phyloP scores from a whole-genome alignment of 495 filamentous ascomycete genomes.

The Echria macrotheca region DNA sequence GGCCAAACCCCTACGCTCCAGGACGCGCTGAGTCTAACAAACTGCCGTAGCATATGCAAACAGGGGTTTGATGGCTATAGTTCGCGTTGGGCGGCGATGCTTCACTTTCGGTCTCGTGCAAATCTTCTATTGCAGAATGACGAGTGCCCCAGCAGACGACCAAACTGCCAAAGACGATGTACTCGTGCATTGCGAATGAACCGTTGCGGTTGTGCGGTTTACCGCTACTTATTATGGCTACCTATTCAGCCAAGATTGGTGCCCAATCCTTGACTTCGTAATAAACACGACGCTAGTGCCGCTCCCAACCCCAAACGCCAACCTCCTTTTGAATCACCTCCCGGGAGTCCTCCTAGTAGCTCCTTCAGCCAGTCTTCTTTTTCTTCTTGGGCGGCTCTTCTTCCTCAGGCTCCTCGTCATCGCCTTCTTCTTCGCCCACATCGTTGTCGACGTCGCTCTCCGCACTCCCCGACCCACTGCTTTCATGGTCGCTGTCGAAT shows the following conservation, averaged over 20 bases:
- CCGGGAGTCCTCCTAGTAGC: not conserved
- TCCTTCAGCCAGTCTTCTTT: slow-evolving; percentile 37
- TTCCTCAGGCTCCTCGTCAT: slow-evolving; percentile 29
- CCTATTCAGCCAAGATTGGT: slow-evolving; percentile 8
- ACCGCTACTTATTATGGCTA: too few species aligned
- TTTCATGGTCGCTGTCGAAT: slow-evolving; percentile 86
- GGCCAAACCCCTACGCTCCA: too few species aligned
- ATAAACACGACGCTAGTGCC: not conserved
- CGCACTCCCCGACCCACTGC: slow-evolving; percentile 62
- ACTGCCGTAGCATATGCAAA: too few species aligned
- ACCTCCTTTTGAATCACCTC: not conserved
- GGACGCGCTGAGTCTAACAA: too few species aligned
- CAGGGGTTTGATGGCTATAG: too few species aligned
- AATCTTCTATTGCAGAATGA: too few species aligned
- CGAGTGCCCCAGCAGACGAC: too few species aligned
- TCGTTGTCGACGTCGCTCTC: slow-evolving; percentile 51
- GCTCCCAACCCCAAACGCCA: slow-evolving; percentile 6
- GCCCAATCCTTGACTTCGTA: slow-evolving; percentile 1
- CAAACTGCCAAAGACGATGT: too few species aligned
- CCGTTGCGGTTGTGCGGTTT: too few species aligned
- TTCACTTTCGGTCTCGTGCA: too few species aligned
- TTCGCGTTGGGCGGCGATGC: too few species aligned
- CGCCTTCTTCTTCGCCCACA: slow-evolving; percentile 32
- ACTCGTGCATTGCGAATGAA: too few species aligned
- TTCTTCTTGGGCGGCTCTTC: slow-evolving; percentile 45